These are phyloP conservation scores for Coniochaeta ligniaria DNA, from an alignment of 2,329 filamentous ascomycete species.

Conservation along the genomic window DNA sequence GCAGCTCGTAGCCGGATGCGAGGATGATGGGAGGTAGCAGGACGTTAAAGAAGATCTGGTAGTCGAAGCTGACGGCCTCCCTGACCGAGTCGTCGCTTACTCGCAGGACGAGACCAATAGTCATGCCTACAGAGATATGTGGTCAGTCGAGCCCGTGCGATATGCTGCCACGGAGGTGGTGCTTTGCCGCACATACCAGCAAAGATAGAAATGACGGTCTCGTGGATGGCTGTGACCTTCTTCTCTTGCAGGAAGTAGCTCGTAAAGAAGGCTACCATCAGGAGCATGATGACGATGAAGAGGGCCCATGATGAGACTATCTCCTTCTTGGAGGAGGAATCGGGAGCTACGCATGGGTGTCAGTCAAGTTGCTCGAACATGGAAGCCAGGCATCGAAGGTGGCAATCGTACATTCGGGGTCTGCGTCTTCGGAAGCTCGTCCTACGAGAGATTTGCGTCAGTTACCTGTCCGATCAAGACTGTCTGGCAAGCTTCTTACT, in stretches of 20 bases:
- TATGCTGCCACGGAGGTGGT: background rate
- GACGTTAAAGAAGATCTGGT: slow-evolving; percentile 99
- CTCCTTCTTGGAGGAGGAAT: slow-evolving; percentile 85
- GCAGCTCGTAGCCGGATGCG: slow-evolving; percentile 92
- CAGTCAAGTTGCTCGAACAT: background rate
- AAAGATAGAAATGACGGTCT: slow-evolving; percentile 98
- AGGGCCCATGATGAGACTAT: slow-evolving; percentile 94
- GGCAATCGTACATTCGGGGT: slow-evolving; percentile 33
- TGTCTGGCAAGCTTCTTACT: background rate
- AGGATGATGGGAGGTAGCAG: slow-evolving; percentile 97
- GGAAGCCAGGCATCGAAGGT: background rate
- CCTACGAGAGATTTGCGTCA: slow-evolving; percentile 18
- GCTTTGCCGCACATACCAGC: slow-evolving; percentile 51
- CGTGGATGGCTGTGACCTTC: slow-evolving; percentile 95
- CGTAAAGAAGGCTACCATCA: slow-evolving; percentile 91
- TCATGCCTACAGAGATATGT: slow-evolving; percentile 63
- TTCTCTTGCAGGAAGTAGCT: slow-evolving; percentile 95
- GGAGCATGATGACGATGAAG: slow-evolving; percentile 90
- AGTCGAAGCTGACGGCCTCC: slow-evolving; percentile 91
- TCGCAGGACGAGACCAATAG: slow-evolving; percentile 82
- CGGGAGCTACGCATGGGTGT: slow-evolving; percentile 42
- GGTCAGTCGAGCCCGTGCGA: background rate
- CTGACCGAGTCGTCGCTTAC: slow-evolving; percentile 78
- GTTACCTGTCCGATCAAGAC: slow-evolving; percentile 1
- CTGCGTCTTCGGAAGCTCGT: slow-evolving; percentile 36